A percentile compares a stretch with the other conserved stretches of the same genome.
Conservation (phyloP, 345 rosid species). For the Psidium guajava region DNA sequence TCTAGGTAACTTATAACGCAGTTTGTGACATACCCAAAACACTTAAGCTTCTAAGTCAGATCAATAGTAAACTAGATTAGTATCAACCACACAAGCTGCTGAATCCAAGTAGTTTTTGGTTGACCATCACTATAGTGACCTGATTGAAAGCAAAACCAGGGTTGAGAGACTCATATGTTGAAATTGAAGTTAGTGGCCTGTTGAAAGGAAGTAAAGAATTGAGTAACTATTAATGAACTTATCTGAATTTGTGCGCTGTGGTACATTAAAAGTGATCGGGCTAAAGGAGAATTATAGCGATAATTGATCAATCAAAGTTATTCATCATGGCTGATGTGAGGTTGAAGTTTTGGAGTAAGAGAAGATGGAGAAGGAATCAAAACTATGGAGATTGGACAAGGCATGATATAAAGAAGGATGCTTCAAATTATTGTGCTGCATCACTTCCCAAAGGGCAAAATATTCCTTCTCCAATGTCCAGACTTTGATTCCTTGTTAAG, state of each 20-base stretch:
- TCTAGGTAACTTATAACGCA: background rate
- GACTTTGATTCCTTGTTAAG: background rate
- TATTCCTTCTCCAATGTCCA: background rate
- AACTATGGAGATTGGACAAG: background rate
- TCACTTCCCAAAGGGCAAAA: background rate
- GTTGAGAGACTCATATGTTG: background rate
- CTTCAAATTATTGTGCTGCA: background rate
- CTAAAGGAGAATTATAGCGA: background rate
- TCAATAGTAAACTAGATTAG: background rate
- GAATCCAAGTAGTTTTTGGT: background rate
- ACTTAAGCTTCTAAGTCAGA: background rate
- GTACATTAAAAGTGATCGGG: accelerated
- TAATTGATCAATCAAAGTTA: background rate
- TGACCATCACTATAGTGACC: background rate
- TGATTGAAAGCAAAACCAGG: background rate
- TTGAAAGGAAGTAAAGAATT: background rate
- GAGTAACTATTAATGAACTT: background rate
- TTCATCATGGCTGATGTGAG: background rate
- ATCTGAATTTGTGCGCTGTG: background rate
- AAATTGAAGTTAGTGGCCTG: background rate
- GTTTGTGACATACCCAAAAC: background rate
- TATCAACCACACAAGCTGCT: background rate
- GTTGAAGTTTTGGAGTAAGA: background rate
- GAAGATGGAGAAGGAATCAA: background rate
- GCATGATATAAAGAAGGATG: background rate